A percentile compares a stretch with the other conserved stretches of the same genome.
Conservation (phyloP, 2,329 filamentous ascomycete genomes). For the Xylaria sp. region DNA sequence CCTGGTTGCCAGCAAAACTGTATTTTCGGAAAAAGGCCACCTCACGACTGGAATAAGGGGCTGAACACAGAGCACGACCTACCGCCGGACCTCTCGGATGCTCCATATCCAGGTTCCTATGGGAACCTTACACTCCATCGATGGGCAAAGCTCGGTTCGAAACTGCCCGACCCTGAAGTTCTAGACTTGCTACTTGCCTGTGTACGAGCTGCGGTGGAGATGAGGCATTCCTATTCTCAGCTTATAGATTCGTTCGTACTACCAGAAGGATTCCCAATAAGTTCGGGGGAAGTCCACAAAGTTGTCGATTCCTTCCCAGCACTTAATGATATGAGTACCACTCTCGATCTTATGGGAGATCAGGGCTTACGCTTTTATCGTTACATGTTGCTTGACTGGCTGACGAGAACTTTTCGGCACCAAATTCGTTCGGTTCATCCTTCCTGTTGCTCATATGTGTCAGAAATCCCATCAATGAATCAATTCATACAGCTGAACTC, state of each 20-base stretch:
- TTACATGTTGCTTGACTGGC: background rate
- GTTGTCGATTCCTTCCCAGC: background rate
- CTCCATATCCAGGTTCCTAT: too few relatives aligned
- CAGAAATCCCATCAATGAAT: background rate
- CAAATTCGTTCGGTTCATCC: background rate
- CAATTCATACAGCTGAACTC: background rate
- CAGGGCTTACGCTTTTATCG: background rate
- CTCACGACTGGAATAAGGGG: background rate
- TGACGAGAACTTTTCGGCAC: background rate
- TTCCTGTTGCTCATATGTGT: background rate
- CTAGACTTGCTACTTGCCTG: conserved; percentile 5
- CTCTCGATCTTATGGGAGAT: background rate
- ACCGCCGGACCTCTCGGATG: background rate
- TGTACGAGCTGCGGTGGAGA: background rate
- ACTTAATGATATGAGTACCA: background rate
- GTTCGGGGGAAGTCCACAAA: background rate
- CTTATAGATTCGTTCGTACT: background rate
- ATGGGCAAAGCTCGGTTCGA: background rate
- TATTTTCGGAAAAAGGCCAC: background rate
- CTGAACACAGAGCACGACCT: background rate
- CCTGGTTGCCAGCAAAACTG: background rate
- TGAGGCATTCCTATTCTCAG: background rate
- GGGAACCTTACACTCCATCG: background rate
- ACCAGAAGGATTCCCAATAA: background rate
- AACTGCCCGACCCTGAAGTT: background rate